Conservation (phyloP, 2,329 filamentous ascomycete genomes). For the Lachnellula cervina region DNA sequence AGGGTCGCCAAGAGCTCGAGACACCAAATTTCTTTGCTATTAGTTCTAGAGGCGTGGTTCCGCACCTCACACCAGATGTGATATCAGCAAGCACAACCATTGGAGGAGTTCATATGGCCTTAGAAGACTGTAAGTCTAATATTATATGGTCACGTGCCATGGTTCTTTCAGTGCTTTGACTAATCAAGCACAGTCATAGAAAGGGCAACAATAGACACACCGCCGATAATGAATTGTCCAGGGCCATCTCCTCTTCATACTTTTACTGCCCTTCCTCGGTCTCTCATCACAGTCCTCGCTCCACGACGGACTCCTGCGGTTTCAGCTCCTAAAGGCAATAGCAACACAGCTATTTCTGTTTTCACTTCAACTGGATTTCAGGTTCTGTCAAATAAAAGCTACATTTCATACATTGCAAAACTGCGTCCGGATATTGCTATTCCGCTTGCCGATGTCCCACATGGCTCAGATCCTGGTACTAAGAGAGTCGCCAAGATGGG, state of each 20-base stretch:
- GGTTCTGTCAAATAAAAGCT: slow-evolving; percentile 63
- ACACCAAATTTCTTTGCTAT: slow-evolving; percentile 80
- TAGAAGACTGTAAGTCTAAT: slow-evolving; percentile 83
- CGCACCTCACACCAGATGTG: slow-evolving; percentile 86
- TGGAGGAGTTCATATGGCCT: slow-evolving; percentile 68
- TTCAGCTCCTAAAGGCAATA: slow-evolving; percentile 64
- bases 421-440: slow-evolving; percentile 77
- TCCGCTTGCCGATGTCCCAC: slow-evolving; percentile 68
- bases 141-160: slow-evolving; percentile 10
- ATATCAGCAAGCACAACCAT: slow-evolving; percentile 61
- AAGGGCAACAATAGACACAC: slow-evolving; percentile 38
- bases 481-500: slow-evolving; percentile 81
- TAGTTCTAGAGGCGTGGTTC: slow-evolving; percentile 77
- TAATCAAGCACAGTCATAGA: slow-evolving; percentile 47
- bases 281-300: slow-evolving; percentile 65
- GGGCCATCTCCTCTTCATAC: slow-evolving; percentile 54
- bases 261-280: slow-evolving; percentile 69
- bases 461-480: slow-evolving; percentile 49
- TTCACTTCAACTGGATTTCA: slow-evolving; percentile 85
- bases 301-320: slow-evolving; percentile 76
- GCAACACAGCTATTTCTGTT: slow-evolving; percentile 65
- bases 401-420: slow-evolving; percentile 57
- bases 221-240: slow-evolving; percentile 44
- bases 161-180: slow-evolving; percentile 7
- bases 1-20: slow-evolving; percentile 58